A percentile compares a stretch with the other conserved stretches of the same genome.
Conservation (phyloP, 2,329 filamentous ascomycete species). For the Sporothrix luriei region DNA sequence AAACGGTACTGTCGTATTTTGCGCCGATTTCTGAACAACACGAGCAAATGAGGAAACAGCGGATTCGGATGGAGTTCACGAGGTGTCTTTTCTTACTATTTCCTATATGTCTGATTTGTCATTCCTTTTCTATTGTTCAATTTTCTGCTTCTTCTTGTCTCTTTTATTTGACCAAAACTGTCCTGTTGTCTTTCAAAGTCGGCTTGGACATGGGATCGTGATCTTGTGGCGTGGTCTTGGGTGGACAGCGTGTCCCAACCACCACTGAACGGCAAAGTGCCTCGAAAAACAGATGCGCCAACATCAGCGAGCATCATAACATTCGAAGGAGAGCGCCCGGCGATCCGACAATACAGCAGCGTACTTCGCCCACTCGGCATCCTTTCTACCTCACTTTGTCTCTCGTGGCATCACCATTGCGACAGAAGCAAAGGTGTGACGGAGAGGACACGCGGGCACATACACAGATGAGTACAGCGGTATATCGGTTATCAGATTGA, state of each 20-base stretch:
- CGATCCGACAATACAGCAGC: neutral
- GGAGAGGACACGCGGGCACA: neutral
- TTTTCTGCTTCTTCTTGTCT: slow-evolving; percentile 1
- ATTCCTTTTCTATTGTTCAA: slow-evolving; percentile 26
- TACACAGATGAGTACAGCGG: neutral
- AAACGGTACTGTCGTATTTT: neutral
- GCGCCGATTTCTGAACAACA: slow-evolving; percentile 25
- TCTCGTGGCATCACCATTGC: neutral
- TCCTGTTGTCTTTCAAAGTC: neutral
- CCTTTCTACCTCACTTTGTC: neutral
- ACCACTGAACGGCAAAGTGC: neutral
- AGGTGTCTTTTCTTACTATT: slow-evolving; percentile 24
- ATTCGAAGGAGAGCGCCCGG: neutral
- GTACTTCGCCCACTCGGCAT: neutral
- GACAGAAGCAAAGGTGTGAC: neutral
- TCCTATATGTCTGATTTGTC: slow-evolving; percentile 25
- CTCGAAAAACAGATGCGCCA: neutral
- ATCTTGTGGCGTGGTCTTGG: neutral
- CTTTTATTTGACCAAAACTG: slow-evolving; percentile 8
- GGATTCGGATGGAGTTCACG: slow-evolving; percentile 30
- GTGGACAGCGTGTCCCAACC: neutral
- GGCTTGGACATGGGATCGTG: neutral
- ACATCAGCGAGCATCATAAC: neutral
- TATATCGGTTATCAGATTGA: slow-evolving; percentile 8
- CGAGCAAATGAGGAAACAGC: slow-evolving; percentile 30